phyloP scores from a whole-genome alignment of 495 filamentous ascomycete genomes.

The Hyaloscypha finlandica region DNA sequence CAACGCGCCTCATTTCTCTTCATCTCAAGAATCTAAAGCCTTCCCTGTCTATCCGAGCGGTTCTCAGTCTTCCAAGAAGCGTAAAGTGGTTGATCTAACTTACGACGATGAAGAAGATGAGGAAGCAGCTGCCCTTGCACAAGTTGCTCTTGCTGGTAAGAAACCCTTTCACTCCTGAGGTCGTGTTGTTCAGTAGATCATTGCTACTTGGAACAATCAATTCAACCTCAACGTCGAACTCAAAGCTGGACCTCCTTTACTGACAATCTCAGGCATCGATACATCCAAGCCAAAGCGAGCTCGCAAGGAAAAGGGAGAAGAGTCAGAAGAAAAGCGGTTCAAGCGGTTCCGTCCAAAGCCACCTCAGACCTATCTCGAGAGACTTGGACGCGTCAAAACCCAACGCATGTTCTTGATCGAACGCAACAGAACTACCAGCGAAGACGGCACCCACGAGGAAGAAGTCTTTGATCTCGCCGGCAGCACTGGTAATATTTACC shows the following conservation, averaged over 20 bases:
- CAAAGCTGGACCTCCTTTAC: background rate
- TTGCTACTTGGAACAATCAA: background rate
- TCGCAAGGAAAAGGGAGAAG: conserved; percentile 13
- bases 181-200: background rate
- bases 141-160: conserved; percentile 8
- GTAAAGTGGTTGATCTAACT: conserved; percentile 8
- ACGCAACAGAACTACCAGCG: conserved; percentile 19
- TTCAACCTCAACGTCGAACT: background rate
- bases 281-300: conserved; percentile 7
- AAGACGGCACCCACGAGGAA: conserved; percentile 33
- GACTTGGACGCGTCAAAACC: conserved; percentile 25
- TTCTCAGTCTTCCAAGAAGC: conserved; percentile 20
- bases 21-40: background rate
- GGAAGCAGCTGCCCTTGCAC: background rate
- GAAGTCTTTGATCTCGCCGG: conserved; percentile 68
- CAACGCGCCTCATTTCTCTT: background rate
- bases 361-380: conserved; percentile 21
- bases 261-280: background rate
- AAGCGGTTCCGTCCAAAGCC: conserved; percentile 20
- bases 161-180: background rate
- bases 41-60: background rate
- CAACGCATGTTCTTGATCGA: conserved; percentile 34
- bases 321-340: conserved; percentile 26
- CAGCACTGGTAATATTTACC: conserved; percentile 77
- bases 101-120: conserved; percentile 12